These are phyloP conservation scores for Tylopilus subfusipes DNA, from an alignment of 768 basidiomycete genomes.

Conservation along the genomic window DNA sequence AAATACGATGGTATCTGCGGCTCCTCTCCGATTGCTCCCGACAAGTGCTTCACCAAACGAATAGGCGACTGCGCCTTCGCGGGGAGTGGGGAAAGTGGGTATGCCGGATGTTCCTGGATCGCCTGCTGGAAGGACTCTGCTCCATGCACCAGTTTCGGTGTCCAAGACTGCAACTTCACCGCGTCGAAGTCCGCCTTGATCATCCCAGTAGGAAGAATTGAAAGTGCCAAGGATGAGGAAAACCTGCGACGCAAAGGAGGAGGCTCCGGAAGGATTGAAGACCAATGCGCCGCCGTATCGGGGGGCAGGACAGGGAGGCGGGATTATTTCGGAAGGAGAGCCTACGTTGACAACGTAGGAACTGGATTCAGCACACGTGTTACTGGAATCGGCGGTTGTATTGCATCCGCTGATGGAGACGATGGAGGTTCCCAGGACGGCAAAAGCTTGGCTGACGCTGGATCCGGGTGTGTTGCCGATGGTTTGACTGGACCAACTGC, in stretches of 20 bases:
- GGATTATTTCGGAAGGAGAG: conserved; percentile 34
- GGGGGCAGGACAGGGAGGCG: conserved; percentile 60
- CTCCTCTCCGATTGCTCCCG: conserved; percentile 44
- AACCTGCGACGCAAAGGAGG: conserved; percentile 59
- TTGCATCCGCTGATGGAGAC: conserved; percentile 63
- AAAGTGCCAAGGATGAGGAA: conserved; percentile 69
- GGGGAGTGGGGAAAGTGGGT: conserved; percentile 57
- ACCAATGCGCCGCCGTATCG: conserved; percentile 57
- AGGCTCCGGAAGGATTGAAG: conserved; percentile 45
- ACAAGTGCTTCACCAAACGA: conserved; percentile 54
- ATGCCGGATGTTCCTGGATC: conserved; percentile 52
- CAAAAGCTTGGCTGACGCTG: conserved; percentile 50
- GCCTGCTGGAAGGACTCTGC: conserved; percentile 68
- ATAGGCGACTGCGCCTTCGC: conserved; percentile 66
- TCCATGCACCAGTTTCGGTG: conserved; percentile 60
- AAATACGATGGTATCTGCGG: conserved; percentile 68
- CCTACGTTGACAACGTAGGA: conserved; percentile 48
- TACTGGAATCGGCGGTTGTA: conserved; percentile 35
- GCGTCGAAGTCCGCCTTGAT: conserved; percentile 51
- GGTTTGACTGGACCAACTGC: conserved; percentile 56
- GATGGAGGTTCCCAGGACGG: conserved; percentile 51
- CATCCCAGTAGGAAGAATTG: conserved; percentile 63
- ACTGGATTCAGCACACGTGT: conserved; percentile 56
- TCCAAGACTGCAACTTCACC: conserved; percentile 78
- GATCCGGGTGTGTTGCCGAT: conserved; percentile 33